Percentiles rank a stretch among this genome's conserved stretches.
These are phyloP conservation scores for Anastatica hierochuntica DNA, from an alignment of 345 rosid species.

Conservation along the genomic window DNA sequence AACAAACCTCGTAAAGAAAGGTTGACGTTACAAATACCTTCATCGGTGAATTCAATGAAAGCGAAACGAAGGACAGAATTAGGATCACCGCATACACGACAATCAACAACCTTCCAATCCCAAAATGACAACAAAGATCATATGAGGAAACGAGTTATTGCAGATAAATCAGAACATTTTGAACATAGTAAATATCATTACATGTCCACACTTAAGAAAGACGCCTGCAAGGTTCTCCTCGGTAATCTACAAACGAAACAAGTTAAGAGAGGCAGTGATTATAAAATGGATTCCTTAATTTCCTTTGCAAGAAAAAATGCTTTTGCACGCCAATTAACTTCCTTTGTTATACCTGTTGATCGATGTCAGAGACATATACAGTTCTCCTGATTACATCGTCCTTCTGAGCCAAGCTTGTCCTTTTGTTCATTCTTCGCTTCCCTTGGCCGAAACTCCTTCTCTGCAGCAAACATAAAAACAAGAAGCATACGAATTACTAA, in stretches of 20 bases:
- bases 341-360: slow-evolving; percentile 16
- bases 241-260: slow-evolving; percentile 47
- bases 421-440: slow-evolving; percentile 62
- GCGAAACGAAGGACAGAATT: slow-evolving; percentile 92
- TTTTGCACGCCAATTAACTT: background rate
- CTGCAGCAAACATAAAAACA: slow-evolving; percentile 28
- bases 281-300: slow-evolving; percentile 2
- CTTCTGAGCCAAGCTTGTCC: slow-evolving; percentile 83
- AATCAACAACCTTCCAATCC: slow-evolving; percentile 63
- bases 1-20: slow-evolving; percentile 4
- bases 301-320: background rate
- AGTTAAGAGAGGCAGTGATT: slow-evolving; percentile 2
- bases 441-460: slow-evolving; percentile 67
- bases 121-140: background rate
- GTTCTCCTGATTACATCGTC: slow-evolving; percentile 71
- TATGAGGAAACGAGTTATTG: slow-evolving; percentile 5
- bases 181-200: slow-evolving; percentile 19
- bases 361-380: slow-evolving; percentile 30
- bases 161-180: background rate
- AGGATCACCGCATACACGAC: slow-evolving; percentile 98
- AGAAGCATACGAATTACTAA: slow-evolving; percentile 6
- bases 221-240: slow-evolving; percentile 95
- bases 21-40: slow-evolving; percentile 44
- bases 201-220: slow-evolving; percentile 80
- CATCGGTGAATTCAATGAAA: slow-evolving; percentile 77